Conservation (phyloP, 1,284 basidiomycete species). For the Ceratobasidium sp. region DNA sequence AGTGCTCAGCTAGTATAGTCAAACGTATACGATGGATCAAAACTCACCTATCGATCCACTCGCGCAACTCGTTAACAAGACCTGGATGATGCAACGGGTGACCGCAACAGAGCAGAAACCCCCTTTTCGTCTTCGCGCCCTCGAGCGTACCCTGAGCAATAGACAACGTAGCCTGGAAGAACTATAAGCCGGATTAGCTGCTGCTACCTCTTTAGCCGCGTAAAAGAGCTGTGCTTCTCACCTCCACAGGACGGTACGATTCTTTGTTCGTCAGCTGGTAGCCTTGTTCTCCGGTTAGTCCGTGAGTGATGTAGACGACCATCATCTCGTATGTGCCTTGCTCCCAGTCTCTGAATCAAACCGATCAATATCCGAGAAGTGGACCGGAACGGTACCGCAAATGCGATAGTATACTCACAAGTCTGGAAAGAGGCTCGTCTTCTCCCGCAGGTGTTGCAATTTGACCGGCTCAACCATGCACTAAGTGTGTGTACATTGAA, state of each 20-base stretch:
- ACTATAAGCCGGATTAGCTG: background rate
- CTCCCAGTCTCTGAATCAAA: slow-evolving; percentile 10
- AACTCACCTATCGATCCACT: slow-evolving; percentile 4
- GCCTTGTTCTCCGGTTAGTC: slow-evolving; percentile 10
- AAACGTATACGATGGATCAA: background rate
- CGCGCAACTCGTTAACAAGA: background rate
- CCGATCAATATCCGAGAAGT: background rate
- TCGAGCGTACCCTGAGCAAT: background rate
- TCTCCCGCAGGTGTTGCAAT: slow-evolving; percentile 2
- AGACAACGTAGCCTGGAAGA: background rate
- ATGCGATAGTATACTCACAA: background rate
- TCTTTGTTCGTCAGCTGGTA: slow-evolving; percentile 12
- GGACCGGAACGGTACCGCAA: background rate
- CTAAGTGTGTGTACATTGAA: background rate
- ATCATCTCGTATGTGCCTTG: background rate
- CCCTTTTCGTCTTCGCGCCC: background rate
- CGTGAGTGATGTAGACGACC: slow-evolving; percentile 15
- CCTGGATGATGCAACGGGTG: slow-evolving; percentile 11
- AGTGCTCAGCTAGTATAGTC: background rate
- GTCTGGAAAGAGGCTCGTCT: background rate
- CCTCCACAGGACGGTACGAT: background rate
- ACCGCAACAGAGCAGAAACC: slow-evolving; percentile 8
- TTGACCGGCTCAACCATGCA: slow-evolving; percentile 27
- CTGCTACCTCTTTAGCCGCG: background rate
- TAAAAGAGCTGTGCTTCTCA: background rate